These are phyloP conservation scores for Scheffersomyces segobiensis DNA, from an alignment of 1,139 yeast species.

Conservation along the genomic window DNA sequence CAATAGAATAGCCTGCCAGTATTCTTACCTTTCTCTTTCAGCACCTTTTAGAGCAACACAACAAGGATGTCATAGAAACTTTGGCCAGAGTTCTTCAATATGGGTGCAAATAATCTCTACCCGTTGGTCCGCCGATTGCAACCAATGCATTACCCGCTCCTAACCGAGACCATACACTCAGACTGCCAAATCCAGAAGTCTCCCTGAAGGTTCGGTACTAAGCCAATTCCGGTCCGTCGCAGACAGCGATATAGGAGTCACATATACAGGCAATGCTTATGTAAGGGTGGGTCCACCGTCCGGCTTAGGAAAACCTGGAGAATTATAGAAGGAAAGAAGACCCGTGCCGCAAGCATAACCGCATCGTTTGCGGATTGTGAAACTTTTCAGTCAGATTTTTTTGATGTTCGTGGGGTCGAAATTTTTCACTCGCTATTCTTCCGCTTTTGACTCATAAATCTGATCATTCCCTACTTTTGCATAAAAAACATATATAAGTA, in stretches of 20 bases:
- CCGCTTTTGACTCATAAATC: neutral
- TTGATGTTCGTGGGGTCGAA: neutral
- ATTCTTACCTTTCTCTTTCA: no score
- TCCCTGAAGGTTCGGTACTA: neutral
- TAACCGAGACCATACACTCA: neutral
- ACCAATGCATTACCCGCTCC: neutral
- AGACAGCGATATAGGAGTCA: neutral
- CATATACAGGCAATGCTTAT: neutral
- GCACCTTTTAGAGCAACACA: no score
- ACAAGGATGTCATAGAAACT: neutral
- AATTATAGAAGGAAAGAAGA: neutral
- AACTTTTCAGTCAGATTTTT: neutral
- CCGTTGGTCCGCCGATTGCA: neutral
- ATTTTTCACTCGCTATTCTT: neutral
- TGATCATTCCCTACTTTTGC: neutral
- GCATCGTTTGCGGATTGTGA: neutral
- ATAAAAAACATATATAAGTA: neutral
- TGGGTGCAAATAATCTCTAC: neutral
- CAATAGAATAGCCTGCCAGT: no score
- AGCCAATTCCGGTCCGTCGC: neutral
- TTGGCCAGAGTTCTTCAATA: neutral
- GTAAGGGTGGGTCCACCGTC: neutral
- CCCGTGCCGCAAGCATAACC: neutral
- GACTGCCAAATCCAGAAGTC: neutral
- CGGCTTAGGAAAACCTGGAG: neutral